Percentiles rank a stretch among this genome's conserved stretches.
Conservation (phyloP, 2,329 filamentous ascomycete genomes). For the Paraconiothyrium brasiliense region DNA sequence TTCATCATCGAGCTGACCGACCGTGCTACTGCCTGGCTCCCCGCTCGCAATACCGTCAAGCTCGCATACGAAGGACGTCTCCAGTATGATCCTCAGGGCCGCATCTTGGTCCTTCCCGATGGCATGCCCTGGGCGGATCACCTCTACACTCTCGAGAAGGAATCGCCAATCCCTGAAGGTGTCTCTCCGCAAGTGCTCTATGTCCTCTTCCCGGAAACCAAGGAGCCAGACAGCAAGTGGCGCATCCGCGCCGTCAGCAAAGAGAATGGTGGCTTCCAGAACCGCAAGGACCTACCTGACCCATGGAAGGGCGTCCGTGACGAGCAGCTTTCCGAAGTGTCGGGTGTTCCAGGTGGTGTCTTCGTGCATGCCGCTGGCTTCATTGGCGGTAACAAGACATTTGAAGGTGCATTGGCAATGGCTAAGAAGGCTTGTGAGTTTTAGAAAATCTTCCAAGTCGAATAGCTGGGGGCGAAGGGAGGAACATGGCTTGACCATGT, state of each 20-base stretch:
- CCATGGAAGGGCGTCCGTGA: constrained; percentile 92
- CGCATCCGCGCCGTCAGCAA: constrained; percentile 91
- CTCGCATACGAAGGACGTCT: constrained; percentile 75
- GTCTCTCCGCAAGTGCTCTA: constrained; percentile 74
- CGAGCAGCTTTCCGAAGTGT: constrained; percentile 78
- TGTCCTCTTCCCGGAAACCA: constrained; percentile 89
- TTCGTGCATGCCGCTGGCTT: constrained; percentile 97
- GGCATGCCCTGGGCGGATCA: constrained; percentile 97
- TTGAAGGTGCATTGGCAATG: constrained; percentile 87
- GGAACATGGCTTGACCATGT: background rate
- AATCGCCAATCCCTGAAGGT: constrained; percentile 51
- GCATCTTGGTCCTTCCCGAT: constrained; percentile 80
- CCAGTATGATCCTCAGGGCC: constrained; percentile 75
- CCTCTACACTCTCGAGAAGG: constrained; percentile 83
- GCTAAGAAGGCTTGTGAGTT: constrained; percentile 74
- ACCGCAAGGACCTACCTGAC: constrained; percentile 89
- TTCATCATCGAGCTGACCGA: constrained; percentile 84
- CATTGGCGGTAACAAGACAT: constrained; percentile 93
- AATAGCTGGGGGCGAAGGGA: background rate
- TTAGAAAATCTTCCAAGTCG: constrained; percentile 20
- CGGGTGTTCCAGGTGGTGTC: constrained; percentile 76
- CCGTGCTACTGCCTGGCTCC: constrained; percentile 81
- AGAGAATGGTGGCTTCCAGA: constrained; percentile 85
- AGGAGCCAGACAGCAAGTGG: constrained; percentile 82
- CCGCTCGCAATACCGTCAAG: constrained; percentile 81